Conservation (phyloP, 2,329 filamentous ascomycete species). For the Esteya vermicola region DNA sequence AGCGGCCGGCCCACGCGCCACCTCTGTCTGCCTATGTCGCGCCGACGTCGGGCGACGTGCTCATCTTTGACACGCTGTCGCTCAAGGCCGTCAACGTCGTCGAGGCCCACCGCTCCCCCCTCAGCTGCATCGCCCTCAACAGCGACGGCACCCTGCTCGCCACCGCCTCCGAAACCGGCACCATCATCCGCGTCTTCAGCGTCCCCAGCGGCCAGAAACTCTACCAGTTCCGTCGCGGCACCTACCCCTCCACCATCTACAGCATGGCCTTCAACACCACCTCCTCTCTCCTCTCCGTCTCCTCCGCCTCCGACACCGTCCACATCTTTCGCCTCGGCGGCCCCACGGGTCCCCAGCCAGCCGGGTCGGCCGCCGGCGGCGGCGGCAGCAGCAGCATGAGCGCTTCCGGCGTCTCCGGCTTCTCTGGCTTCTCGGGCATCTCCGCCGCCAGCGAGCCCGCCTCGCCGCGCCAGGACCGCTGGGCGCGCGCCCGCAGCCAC, state of each 20-base stretch:
- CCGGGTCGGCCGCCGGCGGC: background rate
- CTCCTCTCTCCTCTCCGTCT: conserved; percentile 86
- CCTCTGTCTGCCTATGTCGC: conserved; percentile 64
- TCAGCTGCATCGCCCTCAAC: conserved; percentile 85
- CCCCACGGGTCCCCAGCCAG: conserved; percentile 20
- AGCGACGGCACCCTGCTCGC: conserved; percentile 83
- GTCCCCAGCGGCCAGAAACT: conserved; percentile 84
- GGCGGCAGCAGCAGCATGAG: background rate
- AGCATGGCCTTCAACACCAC: conserved; percentile 98
- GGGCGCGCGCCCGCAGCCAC: conserved; percentile 36
- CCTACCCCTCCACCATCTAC: conserved; percentile 89
- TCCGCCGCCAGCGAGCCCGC: conserved; percentile 18
- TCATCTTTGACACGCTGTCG: conserved; percentile 82
- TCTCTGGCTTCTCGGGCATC: conserved; percentile 25
- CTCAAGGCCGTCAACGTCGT: conserved; percentile 91
- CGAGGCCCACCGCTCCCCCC: conserved; percentile 81
- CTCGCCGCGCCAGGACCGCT: conserved; percentile 33
- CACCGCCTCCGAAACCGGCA: conserved; percentile 93
- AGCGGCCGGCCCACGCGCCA: conserved; percentile 67
- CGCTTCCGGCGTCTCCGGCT: conserved; percentile 10
- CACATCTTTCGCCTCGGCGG: conserved; percentile 78
- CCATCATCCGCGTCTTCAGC: conserved; percentile 91
- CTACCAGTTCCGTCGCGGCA: conserved; percentile 89
- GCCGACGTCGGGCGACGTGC: conserved; percentile 78
- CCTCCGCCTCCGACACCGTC: conserved; percentile 89